Evolutionary conservation across 495 filamentous ascomycete species (phyloP), one percentile per base, ranked within the genome.

Genomic region (Talaromyces ruber): DNA sequence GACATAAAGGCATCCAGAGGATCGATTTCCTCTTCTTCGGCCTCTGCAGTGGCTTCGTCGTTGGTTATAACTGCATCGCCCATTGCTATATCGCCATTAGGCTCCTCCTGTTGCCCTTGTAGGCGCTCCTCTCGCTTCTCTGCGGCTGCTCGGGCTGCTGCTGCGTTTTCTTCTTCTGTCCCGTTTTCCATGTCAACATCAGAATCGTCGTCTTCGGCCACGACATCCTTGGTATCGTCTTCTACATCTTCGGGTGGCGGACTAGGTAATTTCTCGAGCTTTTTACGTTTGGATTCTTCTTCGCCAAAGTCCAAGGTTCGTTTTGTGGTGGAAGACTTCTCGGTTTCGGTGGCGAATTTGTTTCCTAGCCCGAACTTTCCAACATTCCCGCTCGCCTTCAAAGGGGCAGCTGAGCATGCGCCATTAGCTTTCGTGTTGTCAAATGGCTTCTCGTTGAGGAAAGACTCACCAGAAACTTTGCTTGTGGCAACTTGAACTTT

Each of bases 1-100:
- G 86, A 87, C 94, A 99, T 98, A 75, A 92, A 99, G 9, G 92
- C 93, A 76, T 99, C 94, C 32, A 99, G 80, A 25, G 94, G 92
- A 72, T 99, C 94, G 59, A 91, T 73, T 22, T 96, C 92, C 29
- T 93, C 92, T 45, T 86, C 86, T 51, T 83, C 76, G 12, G 71
- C 53, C 9, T 47, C 64, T 51, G 78, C 78, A 6, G 75, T 64
- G n/a, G 72, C 74, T 71, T 74, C 53, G 34, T 50, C 58, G 26
- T 74, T 67, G 6, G 61, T 30, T 9, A 81, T 85, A 6, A 75
- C 60, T 9, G 74, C 69, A 64, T 86, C 84, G 7, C 66, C 75
- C 69, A 69, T 77, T 66, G 45, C 64, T 39, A 71, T 62, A 59
- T 84, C 76, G 18, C 68, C 69, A 60, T 71, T 70, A 9, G 45